Conservation (phyloP, 1,139 yeast species). For the Saccharomyces hybrid region DNA sequence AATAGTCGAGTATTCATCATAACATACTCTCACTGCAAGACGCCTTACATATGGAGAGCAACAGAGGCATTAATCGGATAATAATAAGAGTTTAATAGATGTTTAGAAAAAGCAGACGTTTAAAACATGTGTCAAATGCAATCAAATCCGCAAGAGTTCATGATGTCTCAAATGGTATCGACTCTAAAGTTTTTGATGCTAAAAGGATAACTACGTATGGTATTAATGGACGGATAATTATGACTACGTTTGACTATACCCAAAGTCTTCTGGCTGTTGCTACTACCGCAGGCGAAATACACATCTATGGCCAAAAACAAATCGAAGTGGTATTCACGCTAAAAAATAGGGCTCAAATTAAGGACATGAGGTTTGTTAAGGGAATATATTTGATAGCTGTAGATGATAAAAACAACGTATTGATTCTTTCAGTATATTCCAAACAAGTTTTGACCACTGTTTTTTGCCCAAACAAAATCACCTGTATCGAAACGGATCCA, state of each 20-base stretch:
- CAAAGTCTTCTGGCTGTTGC: conserved; percentile 81
- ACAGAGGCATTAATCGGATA: neutral
- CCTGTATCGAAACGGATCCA: conserved; percentile 70
- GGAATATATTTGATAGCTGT: conserved; percentile 73
- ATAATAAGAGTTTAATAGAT: neutral
- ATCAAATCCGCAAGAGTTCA: conserved; percentile 31
- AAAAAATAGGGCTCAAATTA: conserved; percentile 45
- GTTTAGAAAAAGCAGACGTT: conserved; percentile 22
- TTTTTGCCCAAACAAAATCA: conserved; percentile 56
- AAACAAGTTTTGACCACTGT: conserved; percentile 47
- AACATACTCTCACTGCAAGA: too few species aligned
- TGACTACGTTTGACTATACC: conserved; percentile 77
- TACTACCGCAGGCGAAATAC: conserved; percentile 59
- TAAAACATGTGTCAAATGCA: conserved; percentile 48
- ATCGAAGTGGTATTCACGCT: conserved; percentile 65
- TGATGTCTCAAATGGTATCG: conserved; percentile 37
- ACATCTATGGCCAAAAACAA: conserved; percentile 76
- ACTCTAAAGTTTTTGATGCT: conserved; percentile 35
- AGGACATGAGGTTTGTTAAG: conserved; percentile 56
- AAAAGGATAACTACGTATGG: conserved; percentile 44
- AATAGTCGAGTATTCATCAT: too few species aligned
- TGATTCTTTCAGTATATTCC: conserved; percentile 62
- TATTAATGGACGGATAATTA: conserved; percentile 49
- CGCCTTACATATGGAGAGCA: neutral
- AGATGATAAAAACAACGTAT: conserved; percentile 47